Conservation (phyloP, 2,329 filamentous ascomycete genomes). For the Cercospora sojina region DNA sequence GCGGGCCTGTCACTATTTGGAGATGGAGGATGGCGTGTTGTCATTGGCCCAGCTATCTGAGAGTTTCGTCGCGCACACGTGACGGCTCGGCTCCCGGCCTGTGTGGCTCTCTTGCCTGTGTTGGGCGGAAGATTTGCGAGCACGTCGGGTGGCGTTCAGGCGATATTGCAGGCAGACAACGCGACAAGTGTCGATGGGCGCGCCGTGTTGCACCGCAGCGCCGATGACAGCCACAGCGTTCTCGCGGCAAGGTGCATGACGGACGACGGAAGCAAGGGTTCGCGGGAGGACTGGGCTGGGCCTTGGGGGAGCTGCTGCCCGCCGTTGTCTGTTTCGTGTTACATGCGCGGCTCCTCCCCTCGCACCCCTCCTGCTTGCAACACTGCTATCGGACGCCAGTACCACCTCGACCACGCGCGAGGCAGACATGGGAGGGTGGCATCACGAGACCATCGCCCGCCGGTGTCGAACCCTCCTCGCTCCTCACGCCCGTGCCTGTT, state of each 20-base stretch:
- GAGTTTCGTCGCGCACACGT: neutral
- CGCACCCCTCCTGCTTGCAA: neutral
- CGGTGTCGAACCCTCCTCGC: neutral
- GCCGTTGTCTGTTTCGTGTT: neutral
- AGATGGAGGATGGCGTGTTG: neutral
- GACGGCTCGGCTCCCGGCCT: neutral
- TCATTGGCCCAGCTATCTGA: neutral
- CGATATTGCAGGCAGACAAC: neutral
- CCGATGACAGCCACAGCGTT: neutral
- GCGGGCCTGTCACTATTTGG: neutral
- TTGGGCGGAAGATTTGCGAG: neutral
- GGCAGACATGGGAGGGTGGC: conserved; percentile 16
- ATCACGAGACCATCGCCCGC: conserved; percentile 5
- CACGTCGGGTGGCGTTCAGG: neutral
- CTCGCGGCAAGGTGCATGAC: neutral
- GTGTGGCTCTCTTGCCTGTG: neutral
- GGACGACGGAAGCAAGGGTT: neutral
- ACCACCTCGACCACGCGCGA: conserved; percentile 9
- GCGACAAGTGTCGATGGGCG: neutral
- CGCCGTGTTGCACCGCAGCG: neutral
- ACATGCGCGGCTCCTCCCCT: conserved; percentile 1
- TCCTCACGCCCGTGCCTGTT: neutral
- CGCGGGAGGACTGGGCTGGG: neutral
- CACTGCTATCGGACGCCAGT: neutral
- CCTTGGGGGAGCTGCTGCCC: neutral